Conservation (phyloP, 192 early-diverging fungal genomes). For the Backusella australiensis region DNA sequence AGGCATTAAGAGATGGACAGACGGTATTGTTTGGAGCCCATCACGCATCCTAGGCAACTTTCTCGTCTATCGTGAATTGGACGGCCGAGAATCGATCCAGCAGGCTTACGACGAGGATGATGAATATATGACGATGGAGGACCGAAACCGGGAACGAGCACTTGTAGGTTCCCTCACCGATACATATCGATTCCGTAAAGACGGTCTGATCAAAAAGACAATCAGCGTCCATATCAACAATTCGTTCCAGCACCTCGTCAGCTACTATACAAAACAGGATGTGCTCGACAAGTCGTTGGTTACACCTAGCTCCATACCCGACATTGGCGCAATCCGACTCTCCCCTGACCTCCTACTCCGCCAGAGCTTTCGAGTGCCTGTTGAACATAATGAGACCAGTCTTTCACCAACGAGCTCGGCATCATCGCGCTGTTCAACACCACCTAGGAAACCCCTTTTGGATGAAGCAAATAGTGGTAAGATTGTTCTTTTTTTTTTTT, state of each 20-base stretch:
- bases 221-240: slow-evolving; percentile 70
- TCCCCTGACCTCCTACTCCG: slow-evolving; percentile 51
- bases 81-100: slow-evolving; percentile 21
- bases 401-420: not conserved
- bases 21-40: slow-evolving; percentile 79
- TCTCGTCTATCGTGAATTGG: slow-evolving; percentile 77
- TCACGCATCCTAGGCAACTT: slow-evolving; percentile 82
- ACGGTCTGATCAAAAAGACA: slow-evolving; percentile 76
- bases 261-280: slow-evolving; percentile 59
- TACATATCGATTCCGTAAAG: slow-evolving; percentile 53
- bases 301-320: slow-evolving; percentile 46
- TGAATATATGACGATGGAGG: not conserved
- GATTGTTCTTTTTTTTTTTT: not conserved
- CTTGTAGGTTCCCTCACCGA: slow-evolving; percentile 55
- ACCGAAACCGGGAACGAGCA: slow-evolving; percentile 41
- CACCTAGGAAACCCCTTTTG: not conserved
- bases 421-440: not conserved
- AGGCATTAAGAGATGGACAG: slow-evolving; percentile 86
- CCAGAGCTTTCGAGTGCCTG: slow-evolving; percentile 53
- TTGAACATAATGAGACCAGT: slow-evolving; percentile 6
- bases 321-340: slow-evolving; percentile 46
- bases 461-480: not conserved
- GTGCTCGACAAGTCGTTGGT: slow-evolving; percentile 45
- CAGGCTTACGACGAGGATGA: not conserved
- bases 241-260: slow-evolving; percentile 52